phyloP scores from a whole-genome alignment of 306 rosid species.

The Quercus robur region DNA sequence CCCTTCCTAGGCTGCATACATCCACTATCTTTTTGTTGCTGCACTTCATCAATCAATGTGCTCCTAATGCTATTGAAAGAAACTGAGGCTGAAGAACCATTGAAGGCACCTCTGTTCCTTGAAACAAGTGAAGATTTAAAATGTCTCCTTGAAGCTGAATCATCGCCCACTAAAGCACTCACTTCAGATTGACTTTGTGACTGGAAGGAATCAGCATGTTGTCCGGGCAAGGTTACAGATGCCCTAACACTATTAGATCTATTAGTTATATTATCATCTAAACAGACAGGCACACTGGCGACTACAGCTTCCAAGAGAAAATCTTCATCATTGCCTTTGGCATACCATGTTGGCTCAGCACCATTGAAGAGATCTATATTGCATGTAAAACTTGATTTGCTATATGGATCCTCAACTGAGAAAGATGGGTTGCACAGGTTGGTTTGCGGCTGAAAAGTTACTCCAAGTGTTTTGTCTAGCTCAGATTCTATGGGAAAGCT shows the following conservation, averaged over 20 bases:
- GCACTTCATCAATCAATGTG: constrained; percentile 29
- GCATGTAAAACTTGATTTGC: constrained; percentile 33
- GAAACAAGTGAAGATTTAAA: constrained; percentile 21
- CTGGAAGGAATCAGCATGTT: constrained; percentile 26
- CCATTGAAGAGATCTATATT: constrained; percentile 27
- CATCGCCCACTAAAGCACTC: constrained; percentile 15
- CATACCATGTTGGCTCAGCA: constrained; percentile 22
- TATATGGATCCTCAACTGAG: constrained; percentile 28
- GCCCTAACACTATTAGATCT: constrained; percentile 32
- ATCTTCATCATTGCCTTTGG: constrained; percentile 30
- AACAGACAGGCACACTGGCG: constrained; percentile 30
- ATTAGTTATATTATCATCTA: constrained; percentile 42
- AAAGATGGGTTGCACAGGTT: constrained; percentile 21
- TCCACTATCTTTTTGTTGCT: constrained; percentile 16
- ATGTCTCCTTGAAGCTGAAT: constrained; percentile 25
- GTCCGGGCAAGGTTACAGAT: constrained; percentile 20
- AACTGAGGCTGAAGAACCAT: constrained; percentile 23
- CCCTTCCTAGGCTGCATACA: constrained; percentile 25
- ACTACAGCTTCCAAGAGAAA: constrained; percentile 40
- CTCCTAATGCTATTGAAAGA: constrained; percentile 40
- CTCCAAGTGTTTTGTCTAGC: constrained; percentile 59
- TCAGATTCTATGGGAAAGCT: constrained; percentile 49
- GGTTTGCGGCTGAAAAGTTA: constrained; percentile 26
- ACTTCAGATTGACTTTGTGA: constrained; percentile 40
- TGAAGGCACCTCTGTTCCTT: constrained; percentile 15